Base-by-base conservation (phyloP, 2,329 filamentous ascomycete species). In the Lithohypha guttulata region DNA sequence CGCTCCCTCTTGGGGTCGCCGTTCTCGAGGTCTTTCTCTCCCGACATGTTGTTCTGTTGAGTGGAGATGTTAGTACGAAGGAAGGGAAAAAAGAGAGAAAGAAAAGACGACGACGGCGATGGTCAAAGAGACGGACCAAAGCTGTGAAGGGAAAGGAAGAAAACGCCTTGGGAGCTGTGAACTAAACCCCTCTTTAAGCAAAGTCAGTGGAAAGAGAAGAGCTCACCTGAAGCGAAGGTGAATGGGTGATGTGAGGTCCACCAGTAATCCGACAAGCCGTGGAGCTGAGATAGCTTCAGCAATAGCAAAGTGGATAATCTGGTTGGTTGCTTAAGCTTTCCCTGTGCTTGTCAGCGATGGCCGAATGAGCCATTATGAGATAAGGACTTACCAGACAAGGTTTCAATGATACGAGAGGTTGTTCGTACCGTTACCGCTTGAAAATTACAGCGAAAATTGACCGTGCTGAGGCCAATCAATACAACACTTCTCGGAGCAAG, bases 271-370 rank as follows among this genome's bases (percentile, higher is more conserved):
- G 46, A 49, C 44, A 51, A 45, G 49, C 47, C 48, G 49, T 50
- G 41, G 46, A 51, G 46, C 41, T 44, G 49, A 42, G 48, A 51
- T 51, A 51, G 48, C 48, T 51, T 43, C 40, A 45, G 41, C 43
- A 50, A 43, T 43, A 48, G 45, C 45, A 31, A 27, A 29, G 43
- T 28, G 27, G 32, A 28, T 15, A 30, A 47, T 42, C 25, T 51
- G 48, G 47, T 50, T 52, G 50, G 50, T 48, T 52, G 50, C 50
- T 51, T 52, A 52, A 49, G 50, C 50, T 52, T 52, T 49, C 50
- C 50, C 46, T 48, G 42, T 45, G 44, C 20, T 44, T 42, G 48
- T 52, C 42, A 52, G 50, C 45, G 39, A 47, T 28, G 44, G 50
- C 48, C 50, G 50, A 35, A 34, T 52, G 48, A 52, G 50, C 50